Base-by-base conservation (phyloP, 805 yeast species). In the Candida caryicola region DNA sequence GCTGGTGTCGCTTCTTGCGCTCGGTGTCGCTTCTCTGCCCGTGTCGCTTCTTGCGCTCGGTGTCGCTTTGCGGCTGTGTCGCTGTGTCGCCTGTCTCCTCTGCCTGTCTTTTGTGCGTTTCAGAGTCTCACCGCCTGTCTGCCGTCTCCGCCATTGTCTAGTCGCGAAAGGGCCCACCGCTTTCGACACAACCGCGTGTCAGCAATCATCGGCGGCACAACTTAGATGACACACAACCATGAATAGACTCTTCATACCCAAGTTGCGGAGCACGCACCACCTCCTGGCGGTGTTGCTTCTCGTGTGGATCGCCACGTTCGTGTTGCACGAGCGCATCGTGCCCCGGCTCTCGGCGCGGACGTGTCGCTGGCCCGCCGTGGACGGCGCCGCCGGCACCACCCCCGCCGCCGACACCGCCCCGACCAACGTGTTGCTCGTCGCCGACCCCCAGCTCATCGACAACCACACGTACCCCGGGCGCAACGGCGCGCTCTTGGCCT, bases 361-460 rank as follows among this genome's bases (percentile, higher is more conserved):
- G 10, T 68, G 74, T 39, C 37, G 36, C 13, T 68, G 74, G 74
- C 54, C 59, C n/a, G 36, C n/a, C 3, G 29, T 14, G 5, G 31
- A 16, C 14, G 28, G 16, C 8, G 27, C 19, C 21, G n/a, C n/a
- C 23, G 23, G 16, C 19, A 33, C 29, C 2, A 18, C 29, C 17
- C 28, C 12, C 14, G 12, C 30, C 4, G 15, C 38, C 25, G 23
- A 29, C n/a, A 16, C 18, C 5, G 31, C n/a, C 8, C 28, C 38
- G 15, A 59, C 64, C 27, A 57, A 57, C 29, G 57, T 69, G 23
- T 43, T 69, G 31, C 46, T 69, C 7, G 59, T 69, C 15, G 72
- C 74, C 3, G 74, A 69, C 37, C 73, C 74, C 4, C 74, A 69
- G 41, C 57, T 69, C 28, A 68, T 69, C 23, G 74, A 69, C 45